phyloP scores from a whole-genome alignment of 2,329 filamentous ascomycete genomes.

The Chalaropsis thielavioides region DNA sequence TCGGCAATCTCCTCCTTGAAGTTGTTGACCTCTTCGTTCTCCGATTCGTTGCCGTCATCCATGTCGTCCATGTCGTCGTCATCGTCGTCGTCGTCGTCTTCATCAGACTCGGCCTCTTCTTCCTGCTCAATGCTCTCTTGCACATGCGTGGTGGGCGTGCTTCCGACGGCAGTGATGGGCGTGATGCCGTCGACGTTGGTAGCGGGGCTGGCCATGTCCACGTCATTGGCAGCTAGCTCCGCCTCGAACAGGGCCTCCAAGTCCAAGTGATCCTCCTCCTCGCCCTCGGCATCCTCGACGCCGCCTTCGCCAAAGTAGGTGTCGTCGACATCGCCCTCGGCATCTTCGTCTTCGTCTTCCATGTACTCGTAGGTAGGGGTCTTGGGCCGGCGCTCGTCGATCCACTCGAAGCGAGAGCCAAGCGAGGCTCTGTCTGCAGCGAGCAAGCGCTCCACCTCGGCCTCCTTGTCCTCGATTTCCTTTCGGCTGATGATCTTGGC shows the following conservation, averaged over 20 bases:
- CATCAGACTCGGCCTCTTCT: conserved; percentile 32
- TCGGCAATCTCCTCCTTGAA: conserved; percentile 41
- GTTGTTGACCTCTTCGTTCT: conserved; percentile 37
- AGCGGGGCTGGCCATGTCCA: conserved; percentile 29
- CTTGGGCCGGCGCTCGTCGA: conserved; percentile 36
- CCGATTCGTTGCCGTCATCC: conserved; percentile 39
- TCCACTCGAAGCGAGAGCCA: conserved; percentile 48
- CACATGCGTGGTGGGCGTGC: conserved; percentile 30
- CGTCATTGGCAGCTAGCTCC: conserved; percentile 31
- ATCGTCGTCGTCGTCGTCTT: conserved; percentile 34
- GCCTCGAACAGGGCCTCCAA: conserved; percentile 43
- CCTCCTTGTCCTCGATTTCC: conserved; percentile 73
- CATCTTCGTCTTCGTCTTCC: conserved; percentile 30
- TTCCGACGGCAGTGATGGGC: conserved; percentile 30
- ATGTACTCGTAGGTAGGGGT: conserved; percentile 17
- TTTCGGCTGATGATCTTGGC: conserved; percentile 69
- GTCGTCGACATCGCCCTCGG: conserved; percentile 36
- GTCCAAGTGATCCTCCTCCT: conserved; percentile 40
- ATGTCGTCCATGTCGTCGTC: conserved; percentile 37
- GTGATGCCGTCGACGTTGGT: conserved; percentile 32
- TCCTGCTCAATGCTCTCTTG: conserved; percentile 35
- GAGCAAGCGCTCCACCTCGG: conserved; percentile 60
- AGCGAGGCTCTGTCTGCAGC: conserved; percentile 49
- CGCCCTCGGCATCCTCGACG: conserved; percentile 44
- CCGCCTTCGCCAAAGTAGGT: conserved; percentile 33